A percentile compares a stretch with the other conserved stretches of the same genome.
These are phyloP conservation scores for Melampsora americana DNA, from an alignment of 1,284 basidiomycete genomes.

Conservation along the genomic window DNA sequence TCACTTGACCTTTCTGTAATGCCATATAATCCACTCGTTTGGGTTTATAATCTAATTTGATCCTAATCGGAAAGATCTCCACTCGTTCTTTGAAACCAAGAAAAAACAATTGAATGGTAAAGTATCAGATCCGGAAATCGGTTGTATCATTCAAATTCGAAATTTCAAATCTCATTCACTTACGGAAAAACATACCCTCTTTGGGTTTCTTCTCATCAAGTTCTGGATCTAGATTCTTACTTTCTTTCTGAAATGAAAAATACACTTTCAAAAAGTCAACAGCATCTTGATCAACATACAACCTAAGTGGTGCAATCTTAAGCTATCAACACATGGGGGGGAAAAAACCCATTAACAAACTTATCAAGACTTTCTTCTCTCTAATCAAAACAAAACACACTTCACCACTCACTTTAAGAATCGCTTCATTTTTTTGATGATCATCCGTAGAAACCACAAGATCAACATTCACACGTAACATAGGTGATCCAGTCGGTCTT, in stretches of 20 bases:
- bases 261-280: slow-evolving; percentile 96
- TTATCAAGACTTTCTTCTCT: background rate
- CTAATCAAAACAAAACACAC: too few relatives aligned
- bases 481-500: slow-evolving; percentile 81
- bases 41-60: slow-evolving; percentile 94
- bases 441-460: slow-evolving; percentile 68
- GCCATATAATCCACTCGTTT: slow-evolving; percentile 91
- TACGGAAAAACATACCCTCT: slow-evolving; percentile 36
- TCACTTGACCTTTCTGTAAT: slow-evolving; percentile 82
- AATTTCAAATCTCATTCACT: slow-evolving; percentile 5
- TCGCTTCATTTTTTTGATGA: slow-evolving; percentile 70
- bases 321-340: slow-evolving; percentile 53
- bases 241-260: slow-evolving; percentile 74
- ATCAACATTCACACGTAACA: slow-evolving; percentile 81
- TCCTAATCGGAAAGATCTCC: slow-evolving; percentile 73
- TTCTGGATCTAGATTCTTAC: slow-evolving; percentile 57
- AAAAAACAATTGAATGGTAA: too few relatives aligned
- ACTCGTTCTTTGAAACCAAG: slow-evolving; percentile 70
- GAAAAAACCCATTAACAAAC: too few relatives aligned
- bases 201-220: slow-evolving; percentile 38
- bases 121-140: background rate
- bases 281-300: slow-evolving; percentile 97
- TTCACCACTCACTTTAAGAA: slow-evolving; percentile 63
- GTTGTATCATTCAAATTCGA: background rate
- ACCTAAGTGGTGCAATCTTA: slow-evolving; percentile 79